Base-by-base conservation (phyloP, 2,329 filamentous ascomycete genomes). In the Nemania sp. region DNA sequence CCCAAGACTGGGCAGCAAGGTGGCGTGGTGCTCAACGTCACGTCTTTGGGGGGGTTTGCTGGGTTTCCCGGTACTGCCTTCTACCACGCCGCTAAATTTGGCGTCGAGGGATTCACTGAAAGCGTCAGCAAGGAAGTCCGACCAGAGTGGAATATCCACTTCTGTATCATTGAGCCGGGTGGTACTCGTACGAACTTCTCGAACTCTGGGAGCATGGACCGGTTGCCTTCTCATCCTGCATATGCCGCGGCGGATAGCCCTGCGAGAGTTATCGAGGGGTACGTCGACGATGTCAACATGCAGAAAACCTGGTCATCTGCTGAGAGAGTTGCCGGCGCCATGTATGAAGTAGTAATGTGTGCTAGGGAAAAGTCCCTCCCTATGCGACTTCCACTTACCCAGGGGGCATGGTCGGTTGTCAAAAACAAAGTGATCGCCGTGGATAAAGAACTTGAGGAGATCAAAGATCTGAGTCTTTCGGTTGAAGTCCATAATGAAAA, bases 61-160 rank as follows among this genome's bases (percentile, higher is more conserved):
- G 71, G 67, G 2, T 74, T 67, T 24, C 72, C 73, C 0, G 71
- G 73, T 27, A 67, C 45, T 13, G 66, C 72, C 0, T 74, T 73
- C n/a, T 73, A 74, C n/a, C 72, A 74, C 53, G 73, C 70, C 0
- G 63, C 66, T 41, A 73, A 74, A 55, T 74, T 74, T 47, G 72
- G 66, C 5, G 62, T 74, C 0, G 72, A 74, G 45, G 71, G 73
- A 0, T 70, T 69, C 29, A 72, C 72, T 1, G 71, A 74, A 47
- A 35, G 62, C n/a, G 15, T 73, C 0, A 66, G 63, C 45, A 73
- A 72, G 65, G 73, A 73, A 26, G 62, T 73, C 18, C 49, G 61
- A 2, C 67, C 69, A 0, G 66, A 69, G 0, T 75, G 73, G 73
- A 74, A 75, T 13, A 72, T 73, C n/a, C 69, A 74, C 47, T 68